These are phyloP conservation scores for Rhodofomes roseus DNA, from an alignment of 1,284 basidiomycete genomes.

Conservation along the genomic window DNA sequence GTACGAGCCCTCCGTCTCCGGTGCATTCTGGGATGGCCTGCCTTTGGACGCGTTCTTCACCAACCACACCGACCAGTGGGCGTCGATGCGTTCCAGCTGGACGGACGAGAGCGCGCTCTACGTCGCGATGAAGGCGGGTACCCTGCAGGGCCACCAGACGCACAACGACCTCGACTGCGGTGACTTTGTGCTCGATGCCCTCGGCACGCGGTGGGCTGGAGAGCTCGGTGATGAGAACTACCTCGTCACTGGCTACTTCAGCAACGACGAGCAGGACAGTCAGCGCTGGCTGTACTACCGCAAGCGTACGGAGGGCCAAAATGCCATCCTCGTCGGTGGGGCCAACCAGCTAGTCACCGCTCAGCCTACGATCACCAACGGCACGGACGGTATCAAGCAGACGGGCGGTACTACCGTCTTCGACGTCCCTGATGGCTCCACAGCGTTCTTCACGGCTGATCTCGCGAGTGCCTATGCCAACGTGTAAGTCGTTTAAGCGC, in stretches of 20 bases:
- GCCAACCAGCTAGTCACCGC: constrained; percentile 82
- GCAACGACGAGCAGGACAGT: constrained; percentile 60
- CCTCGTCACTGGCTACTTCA: constrained; percentile 69
- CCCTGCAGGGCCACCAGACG: constrained; percentile 77
- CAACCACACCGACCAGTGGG: constrained; percentile 76
- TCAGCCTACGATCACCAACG: constrained; percentile 58
- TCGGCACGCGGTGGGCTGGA: constrained; percentile 94
- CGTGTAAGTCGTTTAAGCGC: constrained; percentile 46
- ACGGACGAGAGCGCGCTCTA: constrained; percentile 83
- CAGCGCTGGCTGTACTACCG: constrained; percentile 90
- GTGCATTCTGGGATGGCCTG: constrained; percentile 90
- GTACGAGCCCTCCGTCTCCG: constrained; percentile 82
- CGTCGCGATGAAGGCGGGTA: constrained; percentile 87
- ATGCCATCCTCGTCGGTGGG: constrained; percentile 81
- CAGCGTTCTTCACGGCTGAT: constrained; percentile 83
- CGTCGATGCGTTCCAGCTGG: constrained; percentile 89
- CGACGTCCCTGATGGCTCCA: constrained; percentile 60
- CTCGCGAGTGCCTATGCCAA: constrained; percentile 79
- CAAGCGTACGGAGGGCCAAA: constrained; percentile 96
- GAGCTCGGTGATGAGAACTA: constrained; percentile 93
- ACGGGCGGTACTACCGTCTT: constrained; percentile 63
- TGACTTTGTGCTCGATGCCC: constrained; percentile 93
- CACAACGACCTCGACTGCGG: constrained; percentile 93
- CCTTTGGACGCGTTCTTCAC: constrained; percentile 83
- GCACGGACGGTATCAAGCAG: constrained; percentile 66